phyloP scores from a whole-genome alignment of 768 basidiomycete genomes.

The Pleurotus sapidus region DNA sequence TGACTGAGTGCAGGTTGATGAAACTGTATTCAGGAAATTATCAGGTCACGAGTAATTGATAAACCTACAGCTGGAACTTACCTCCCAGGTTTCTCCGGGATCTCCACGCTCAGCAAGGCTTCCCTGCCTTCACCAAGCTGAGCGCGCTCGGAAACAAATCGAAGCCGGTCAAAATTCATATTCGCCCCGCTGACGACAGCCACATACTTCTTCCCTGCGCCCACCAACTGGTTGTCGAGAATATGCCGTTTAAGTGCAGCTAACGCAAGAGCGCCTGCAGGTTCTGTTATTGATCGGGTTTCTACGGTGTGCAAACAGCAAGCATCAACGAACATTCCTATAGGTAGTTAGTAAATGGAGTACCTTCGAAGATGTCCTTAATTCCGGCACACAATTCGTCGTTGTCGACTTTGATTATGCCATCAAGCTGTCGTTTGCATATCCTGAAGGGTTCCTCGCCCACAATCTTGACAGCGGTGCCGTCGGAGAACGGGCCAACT shows the following conservation, averaged over 20 bases:
- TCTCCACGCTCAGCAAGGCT: slow-evolving; percentile 89
- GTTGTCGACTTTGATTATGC: slow-evolving; percentile 81
- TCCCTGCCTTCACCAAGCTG: slow-evolving; percentile 96
- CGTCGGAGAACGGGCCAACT: slow-evolving; percentile 96
- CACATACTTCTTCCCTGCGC: slow-evolving; percentile 85
- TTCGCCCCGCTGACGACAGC: slow-evolving; percentile 95
- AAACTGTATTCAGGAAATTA: slow-evolving; percentile 52
- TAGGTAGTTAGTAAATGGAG: slow-evolving; percentile 11
- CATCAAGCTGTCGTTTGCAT: slow-evolving; percentile 82
- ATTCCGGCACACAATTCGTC: slow-evolving; percentile 98
- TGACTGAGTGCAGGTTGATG: slow-evolving; percentile 78
- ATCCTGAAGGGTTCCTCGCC: slow-evolving; percentile 94
- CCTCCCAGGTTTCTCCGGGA: slow-evolving; percentile 93
- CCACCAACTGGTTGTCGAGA: slow-evolving; percentile 72
- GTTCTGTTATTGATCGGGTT: slow-evolving; percentile 94
- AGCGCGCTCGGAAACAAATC: slow-evolving; percentile 98
- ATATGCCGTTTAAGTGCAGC: slow-evolving; percentile 93
- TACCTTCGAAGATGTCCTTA: slow-evolving; percentile 98
- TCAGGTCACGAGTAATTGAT: not conserved
- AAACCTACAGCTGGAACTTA: slow-evolving; percentile 26
- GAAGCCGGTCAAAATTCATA: slow-evolving; percentile 96
- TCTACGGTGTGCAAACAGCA: slow-evolving; percentile 45
- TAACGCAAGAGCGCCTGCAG: slow-evolving; percentile 89
- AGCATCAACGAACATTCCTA: not conserved
- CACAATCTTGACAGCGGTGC: slow-evolving; percentile 94